Conservation (phyloP, 2,329 filamentous ascomycete species). For the Plenodomus biglobosus region DNA sequence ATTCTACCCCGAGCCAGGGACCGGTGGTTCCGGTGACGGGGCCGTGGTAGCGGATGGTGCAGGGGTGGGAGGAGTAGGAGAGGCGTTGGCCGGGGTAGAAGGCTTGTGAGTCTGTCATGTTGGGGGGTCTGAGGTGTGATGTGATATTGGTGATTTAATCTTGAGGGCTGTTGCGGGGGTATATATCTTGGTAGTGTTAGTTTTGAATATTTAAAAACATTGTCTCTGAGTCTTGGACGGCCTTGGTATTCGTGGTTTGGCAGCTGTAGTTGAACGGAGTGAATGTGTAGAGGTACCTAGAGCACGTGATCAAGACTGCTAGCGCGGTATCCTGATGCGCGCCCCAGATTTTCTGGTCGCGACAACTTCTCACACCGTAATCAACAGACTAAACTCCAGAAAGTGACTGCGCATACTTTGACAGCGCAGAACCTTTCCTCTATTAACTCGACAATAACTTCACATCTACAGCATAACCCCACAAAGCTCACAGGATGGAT, state of each 20-base stretch:
- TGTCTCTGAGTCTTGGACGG: background rate
- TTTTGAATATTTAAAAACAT: too few species aligned
- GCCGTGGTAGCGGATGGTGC: slow-evolving; percentile 84
- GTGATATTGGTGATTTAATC: background rate
- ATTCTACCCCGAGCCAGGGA: slow-evolving; percentile 91
- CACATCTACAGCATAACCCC: background rate
- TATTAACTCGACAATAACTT: background rate
- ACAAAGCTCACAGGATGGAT: slow-evolving; percentile 46
- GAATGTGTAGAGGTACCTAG: slow-evolving; percentile 4
- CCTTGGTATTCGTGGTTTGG: background rate
- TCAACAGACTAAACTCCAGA: background rate
- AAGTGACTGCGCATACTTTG: background rate
- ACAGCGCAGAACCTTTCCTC: background rate
- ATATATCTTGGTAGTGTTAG: too few species aligned
- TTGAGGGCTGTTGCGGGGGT: background rate
- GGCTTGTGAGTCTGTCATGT: background rate
- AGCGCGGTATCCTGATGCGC: slow-evolving; percentile 19
- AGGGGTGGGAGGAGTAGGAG: slow-evolving; percentile 74
- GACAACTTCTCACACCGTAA: slow-evolving; percentile 13
- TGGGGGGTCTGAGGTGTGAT: background rate
- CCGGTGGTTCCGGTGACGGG: slow-evolving; percentile 73
- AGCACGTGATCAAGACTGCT: slow-evolving; percentile 15
- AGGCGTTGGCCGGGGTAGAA: slow-evolving; percentile 70
- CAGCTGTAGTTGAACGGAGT: background rate
- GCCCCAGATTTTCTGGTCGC: slow-evolving; percentile 23